A percentile compares a stretch with the other conserved stretches of the same genome.
phyloP scores from a whole-genome alignment of 176 grass and related monocot genomes.

The Oryza coarctata region DNA sequence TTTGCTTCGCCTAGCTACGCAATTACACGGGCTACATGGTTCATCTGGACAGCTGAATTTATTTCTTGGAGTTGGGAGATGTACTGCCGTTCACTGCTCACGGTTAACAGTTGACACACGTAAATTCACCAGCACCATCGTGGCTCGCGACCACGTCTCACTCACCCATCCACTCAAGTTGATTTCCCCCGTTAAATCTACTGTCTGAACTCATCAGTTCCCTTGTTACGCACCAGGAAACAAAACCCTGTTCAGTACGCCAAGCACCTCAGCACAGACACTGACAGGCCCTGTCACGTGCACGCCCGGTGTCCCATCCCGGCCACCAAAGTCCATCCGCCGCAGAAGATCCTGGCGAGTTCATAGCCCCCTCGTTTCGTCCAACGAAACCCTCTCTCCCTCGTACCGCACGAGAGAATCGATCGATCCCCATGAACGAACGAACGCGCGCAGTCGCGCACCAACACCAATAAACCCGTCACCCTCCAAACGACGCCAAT shows the following conservation, averaged over 20 bases:
- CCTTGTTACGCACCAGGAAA: background rate
- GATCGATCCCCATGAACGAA: slow-evolving; percentile 44
- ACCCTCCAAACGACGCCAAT: background rate
- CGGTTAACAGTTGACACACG: too few species aligned
- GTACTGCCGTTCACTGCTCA: too few species aligned
- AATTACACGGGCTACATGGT: too few species aligned
- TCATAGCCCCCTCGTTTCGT: slow-evolving; percentile 40
- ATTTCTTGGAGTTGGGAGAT: too few species aligned
- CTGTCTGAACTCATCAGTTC: background rate
- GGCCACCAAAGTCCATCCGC: background rate
- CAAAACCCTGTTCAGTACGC: background rate
- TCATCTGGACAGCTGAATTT: too few species aligned
- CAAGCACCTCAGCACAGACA: background rate
- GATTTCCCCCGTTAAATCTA: background rate
- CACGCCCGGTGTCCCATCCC: background rate
- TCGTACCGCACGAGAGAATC: slow-evolving; percentile 25
- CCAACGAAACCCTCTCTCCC: slow-evolving; percentile 19
- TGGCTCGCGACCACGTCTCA: background rate
- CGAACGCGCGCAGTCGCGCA: background rate
- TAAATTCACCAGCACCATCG: background rate
- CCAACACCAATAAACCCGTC: slow-evolving; percentile 18
- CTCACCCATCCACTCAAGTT: background rate
- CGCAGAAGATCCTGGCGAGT: slow-evolving; percentile 46
- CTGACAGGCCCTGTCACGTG: background rate
- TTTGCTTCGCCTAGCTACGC: too few species aligned